These are phyloP conservation scores for Hygrophila difformis DNA, from an alignment of 257 asterid genomes.

Conservation along the genomic window DNA sequence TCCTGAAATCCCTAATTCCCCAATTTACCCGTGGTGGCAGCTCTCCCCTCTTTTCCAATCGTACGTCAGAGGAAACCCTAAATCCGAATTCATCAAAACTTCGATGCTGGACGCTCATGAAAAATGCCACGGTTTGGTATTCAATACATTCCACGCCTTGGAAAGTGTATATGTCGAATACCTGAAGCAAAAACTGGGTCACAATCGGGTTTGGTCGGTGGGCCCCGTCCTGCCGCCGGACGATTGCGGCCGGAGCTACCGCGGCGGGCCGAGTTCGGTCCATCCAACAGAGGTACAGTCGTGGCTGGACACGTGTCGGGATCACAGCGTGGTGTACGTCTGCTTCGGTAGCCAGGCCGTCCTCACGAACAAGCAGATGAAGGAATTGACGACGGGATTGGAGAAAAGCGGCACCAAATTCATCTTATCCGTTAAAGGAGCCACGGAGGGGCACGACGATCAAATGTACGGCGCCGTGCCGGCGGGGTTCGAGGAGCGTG, in stretches of 20 bases:
- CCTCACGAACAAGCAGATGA: conserved; percentile 51
- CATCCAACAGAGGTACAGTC: conserved; percentile 18
- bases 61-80: conserved; percentile 29
- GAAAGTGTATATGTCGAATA: conserved; percentile 37
- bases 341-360: conserved; percentile 83
- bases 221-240: conserved; percentile 54
- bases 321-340: conserved; percentile 40
- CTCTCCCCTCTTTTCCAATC: conserved; percentile 47
- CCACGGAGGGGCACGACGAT: conserved; percentile 41
- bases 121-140: conserved; percentile 37
- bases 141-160: conserved; percentile 45
- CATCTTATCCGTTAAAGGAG: conserved; percentile 38
- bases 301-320: conserved; percentile 53
- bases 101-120: conserved; percentile 18
- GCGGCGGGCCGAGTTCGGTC: conserved; percentile 41
- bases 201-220: conserved; percentile 47
- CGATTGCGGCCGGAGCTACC: conserved; percentile 19
- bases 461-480: conserved; percentile 39
- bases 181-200: conserved; percentile 30
- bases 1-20: conserved; percentile 36
- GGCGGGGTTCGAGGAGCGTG: conserved; percentile 54
- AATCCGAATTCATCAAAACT: conserved; percentile 31
- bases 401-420: conserved; percentile 55
- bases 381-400: conserved; percentile 30
- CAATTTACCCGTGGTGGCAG: conserved; percentile 76